phyloP scores from a whole-genome alignment of 176 grass and related monocot genomes.

The Aegilops sharonensis region DNA sequence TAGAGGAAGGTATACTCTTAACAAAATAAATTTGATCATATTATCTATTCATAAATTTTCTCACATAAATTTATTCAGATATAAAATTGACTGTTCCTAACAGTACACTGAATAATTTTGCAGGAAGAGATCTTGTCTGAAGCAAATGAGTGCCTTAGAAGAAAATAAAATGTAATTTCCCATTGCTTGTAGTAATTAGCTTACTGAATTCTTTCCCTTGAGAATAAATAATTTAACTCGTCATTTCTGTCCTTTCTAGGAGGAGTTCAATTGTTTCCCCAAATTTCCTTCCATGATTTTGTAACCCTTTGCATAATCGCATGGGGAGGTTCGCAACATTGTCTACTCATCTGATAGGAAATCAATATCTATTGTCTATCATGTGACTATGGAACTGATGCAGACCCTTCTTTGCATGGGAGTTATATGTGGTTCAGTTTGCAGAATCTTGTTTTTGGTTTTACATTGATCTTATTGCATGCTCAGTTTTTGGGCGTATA shows the following conservation, averaged over 20 bases:
- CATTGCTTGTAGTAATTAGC: not conserved
- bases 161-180: slow-evolving; percentile 48
- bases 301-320: slow-evolving; percentile 22
- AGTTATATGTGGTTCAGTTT: too few relatives aligned
- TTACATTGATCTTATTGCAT: too few relatives aligned
- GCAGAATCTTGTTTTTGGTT: too few relatives aligned
- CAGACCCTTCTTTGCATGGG: too few relatives aligned
- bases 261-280: not conserved
- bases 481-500: too few relatives aligned
- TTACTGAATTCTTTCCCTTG: not conserved
- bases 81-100: not conserved
- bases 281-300: slow-evolving; percentile 15
- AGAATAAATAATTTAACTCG: too few relatives aligned
- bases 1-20: slow-evolving; percentile 58
- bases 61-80: not conserved
- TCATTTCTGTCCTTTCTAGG: too few relatives aligned
- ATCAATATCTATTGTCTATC: too few relatives aligned
- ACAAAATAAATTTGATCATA: not conserved
- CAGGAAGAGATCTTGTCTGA: slow-evolving; percentile 77
- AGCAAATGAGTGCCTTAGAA: slow-evolving; percentile 73
- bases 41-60: not conserved
- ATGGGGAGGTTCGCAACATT: slow-evolving; percentile 46
- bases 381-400: too few relatives aligned
- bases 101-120: slow-evolving; percentile 25
- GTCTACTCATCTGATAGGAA: too few relatives aligned